Conservation (phyloP, 2,329 filamentous ascomycete genomes). For the Exophiala alcalophila region DNA sequence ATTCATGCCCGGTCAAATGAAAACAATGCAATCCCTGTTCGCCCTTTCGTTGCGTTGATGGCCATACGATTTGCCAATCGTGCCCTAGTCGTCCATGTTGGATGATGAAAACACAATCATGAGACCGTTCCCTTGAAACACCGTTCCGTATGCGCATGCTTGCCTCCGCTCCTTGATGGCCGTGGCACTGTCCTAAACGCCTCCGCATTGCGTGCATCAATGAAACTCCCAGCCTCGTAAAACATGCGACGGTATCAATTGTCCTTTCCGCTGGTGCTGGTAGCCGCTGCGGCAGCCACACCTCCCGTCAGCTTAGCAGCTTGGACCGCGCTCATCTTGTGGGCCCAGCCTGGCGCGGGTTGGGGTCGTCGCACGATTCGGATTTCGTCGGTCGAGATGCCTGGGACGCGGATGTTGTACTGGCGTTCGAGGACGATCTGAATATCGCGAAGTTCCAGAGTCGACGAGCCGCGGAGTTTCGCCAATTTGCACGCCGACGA, state of each 20-base stretch:
- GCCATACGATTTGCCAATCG: no score
- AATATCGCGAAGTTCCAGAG: conserved; percentile 83
- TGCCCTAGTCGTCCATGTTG: no score
- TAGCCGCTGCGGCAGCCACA: conserved; percentile 7
- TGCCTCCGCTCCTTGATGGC: no score
- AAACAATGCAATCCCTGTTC: no score
- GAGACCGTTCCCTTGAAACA: no score
- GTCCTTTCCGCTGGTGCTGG: conserved; percentile 16
- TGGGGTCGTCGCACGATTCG: conserved; percentile 91
- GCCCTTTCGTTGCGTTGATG: no score
- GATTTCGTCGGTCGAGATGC: conserved; percentile 90
- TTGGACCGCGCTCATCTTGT: conserved; percentile 95
- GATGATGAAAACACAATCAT: no score
- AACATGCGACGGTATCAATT: conserved; percentile 1
- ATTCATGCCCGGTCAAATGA: no score
- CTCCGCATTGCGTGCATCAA: conserved; percentile 4
- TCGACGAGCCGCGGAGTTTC: conserved; percentile 86
- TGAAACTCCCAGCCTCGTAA: background rate
- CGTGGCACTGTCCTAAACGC: conserved; percentile 6
- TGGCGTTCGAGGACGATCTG: conserved; percentile 79
- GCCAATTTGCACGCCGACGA: conserved; percentile 83
- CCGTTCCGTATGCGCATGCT: no score
- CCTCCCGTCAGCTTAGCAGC: conserved; percentile 40
- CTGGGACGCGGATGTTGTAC: conserved; percentile 89
- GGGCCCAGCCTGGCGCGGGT: conserved; percentile 83